A percentile compares a stretch with the other conserved stretches of the same genome.
Conservation (phyloP, 495 filamentous ascomycete species). For the Daldinia caldariorum region DNA sequence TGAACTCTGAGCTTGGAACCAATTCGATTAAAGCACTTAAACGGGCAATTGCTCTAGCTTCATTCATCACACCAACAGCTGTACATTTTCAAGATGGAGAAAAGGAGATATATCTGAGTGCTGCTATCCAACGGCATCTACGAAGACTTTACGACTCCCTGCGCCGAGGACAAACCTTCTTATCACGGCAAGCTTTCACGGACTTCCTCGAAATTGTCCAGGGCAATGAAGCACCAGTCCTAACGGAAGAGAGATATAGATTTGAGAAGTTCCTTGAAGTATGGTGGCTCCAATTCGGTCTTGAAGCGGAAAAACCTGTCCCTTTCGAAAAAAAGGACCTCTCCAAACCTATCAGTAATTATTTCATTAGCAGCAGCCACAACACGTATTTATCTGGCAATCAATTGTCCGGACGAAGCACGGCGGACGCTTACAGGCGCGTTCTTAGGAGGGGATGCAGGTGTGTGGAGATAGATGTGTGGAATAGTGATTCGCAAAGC, state of each 20-base stretch:
- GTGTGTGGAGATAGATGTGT: conserved; percentile 96
- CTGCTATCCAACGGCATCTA: conserved; percentile 50
- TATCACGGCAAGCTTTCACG: conserved; percentile 50
- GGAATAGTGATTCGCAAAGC: conserved; percentile 72
- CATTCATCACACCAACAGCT: conserved; percentile 41
- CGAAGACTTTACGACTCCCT: conserved; percentile 49
- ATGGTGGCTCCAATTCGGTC: conserved; percentile 51
- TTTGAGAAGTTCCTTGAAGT: conserved; percentile 57
- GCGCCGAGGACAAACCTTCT: conserved; percentile 37
- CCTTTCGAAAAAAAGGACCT: conserved; percentile 46
- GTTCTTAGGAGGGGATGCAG: conserved; percentile 78
- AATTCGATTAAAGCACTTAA: conserved; percentile 47
- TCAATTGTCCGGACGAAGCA: conserved; percentile 82
- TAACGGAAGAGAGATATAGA: conserved; percentile 48
- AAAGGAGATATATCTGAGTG: conserved; percentile 45
- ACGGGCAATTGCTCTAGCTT: conserved; percentile 43
- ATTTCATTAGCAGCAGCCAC: conserved; percentile 91
- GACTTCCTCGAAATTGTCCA: conserved; percentile 54
- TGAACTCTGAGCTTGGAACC: conserved; percentile 41
- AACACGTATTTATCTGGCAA: conserved; percentile 95
- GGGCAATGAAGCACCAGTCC: conserved; percentile 43
- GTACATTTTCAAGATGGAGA: conserved; percentile 40
- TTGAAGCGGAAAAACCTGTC: conserved; percentile 46
- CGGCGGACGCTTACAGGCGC: conserved; percentile 80
- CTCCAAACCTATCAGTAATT: conserved; percentile 76